Percentiles rank a stretch among this genome's conserved stretches.
Conservation (phyloP, 371 early-diverging fungal species). For the Gilbertella persicaria region DNA sequence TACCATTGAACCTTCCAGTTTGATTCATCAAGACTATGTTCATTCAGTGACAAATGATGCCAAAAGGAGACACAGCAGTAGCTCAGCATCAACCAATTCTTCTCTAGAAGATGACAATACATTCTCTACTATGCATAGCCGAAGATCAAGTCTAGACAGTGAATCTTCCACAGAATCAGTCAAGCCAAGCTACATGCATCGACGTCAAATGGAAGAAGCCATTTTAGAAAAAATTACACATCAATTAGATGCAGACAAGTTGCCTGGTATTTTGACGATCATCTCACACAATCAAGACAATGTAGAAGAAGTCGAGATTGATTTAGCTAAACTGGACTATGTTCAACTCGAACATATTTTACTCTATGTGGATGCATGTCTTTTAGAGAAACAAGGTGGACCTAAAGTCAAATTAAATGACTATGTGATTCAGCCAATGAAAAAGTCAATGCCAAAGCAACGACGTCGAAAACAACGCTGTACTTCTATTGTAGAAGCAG, state of each 20-base stretch:
- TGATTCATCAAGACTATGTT: neutral
- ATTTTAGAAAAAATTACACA: slow-evolving; percentile 30
- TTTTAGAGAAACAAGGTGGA: slow-evolving; percentile 26
- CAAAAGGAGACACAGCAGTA: slow-evolving; percentile 3
- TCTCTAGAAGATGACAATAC: neutral
- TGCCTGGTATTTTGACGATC: slow-evolving; percentile 32
- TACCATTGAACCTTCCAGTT: slow-evolving; percentile 6
- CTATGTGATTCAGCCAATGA: slow-evolving; percentile 2
- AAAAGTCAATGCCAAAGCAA: slow-evolving; percentile 1
- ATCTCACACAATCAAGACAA: slow-evolving; percentile 17
- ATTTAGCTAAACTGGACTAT: slow-evolving; percentile 20
- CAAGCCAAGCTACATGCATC: slow-evolving; percentile 4
- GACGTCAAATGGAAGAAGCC: slow-evolving; percentile 27
- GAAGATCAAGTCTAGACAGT: neutral
- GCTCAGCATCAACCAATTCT: slow-evolving; percentile 2
- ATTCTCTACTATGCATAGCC: neutral
- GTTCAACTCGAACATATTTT: slow-evolving; percentile 26
- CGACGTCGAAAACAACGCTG: neutral
- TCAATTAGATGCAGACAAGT: slow-evolving; percentile 24
- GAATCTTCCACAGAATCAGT: slow-evolving; percentile 3
- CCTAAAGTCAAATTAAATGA: slow-evolving; percentile 12
- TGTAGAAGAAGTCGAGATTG: slow-evolving; percentile 33
- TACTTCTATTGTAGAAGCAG: slow-evolving; percentile 1
- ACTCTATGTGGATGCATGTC: slow-evolving; percentile 29
- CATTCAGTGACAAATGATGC: neutral